These are phyloP conservation scores for Blastocystis sp. DNA, from an alignment of 352 stramenopile genomes.

Conservation along the genomic window DNA sequence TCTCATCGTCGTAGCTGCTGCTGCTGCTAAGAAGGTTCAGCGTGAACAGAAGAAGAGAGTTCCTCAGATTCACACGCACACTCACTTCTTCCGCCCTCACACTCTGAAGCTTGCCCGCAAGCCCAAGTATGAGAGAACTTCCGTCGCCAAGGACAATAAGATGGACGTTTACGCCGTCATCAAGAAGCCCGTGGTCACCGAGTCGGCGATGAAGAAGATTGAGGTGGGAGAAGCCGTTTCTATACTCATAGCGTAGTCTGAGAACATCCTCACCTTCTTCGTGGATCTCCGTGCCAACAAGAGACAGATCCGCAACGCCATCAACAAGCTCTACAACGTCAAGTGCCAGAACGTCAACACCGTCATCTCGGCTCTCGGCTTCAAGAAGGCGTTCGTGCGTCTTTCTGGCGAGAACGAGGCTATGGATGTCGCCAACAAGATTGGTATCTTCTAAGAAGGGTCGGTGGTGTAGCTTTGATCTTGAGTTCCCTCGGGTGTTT, in stretches of 20 bases:
- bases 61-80: no score
- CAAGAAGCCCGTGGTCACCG: conserved; percentile 87
- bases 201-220: conserved; percentile 99
- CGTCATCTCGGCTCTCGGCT: no score
- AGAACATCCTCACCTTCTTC: conserved; percentile 99
- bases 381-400: conserved; percentile 76
- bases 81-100: no score
- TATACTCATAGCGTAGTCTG: conserved; percentile 77
- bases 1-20: conserved; percentile 65
- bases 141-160: conserved; percentile 82
- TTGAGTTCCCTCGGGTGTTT: conserved; percentile 20
- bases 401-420: conserved; percentile 97
- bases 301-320: no score
- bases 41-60: not conserved
- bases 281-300: conserved; percentile 74
- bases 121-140: conserved; percentile 88
- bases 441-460: conserved; percentile 96
- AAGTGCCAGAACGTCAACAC: no score
- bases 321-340: no score
- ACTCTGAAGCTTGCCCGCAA: no score
- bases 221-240: conserved; percentile 75
- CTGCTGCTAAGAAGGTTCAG: conserved; percentile 68
- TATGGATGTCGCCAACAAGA: conserved; percentile 98
- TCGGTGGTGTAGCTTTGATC: conserved; percentile 52
- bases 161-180: conserved; percentile 85